Base-by-base conservation (phyloP, 2,329 filamentous ascomycete species). In the Phyllosticta citrichinensis region DNA sequence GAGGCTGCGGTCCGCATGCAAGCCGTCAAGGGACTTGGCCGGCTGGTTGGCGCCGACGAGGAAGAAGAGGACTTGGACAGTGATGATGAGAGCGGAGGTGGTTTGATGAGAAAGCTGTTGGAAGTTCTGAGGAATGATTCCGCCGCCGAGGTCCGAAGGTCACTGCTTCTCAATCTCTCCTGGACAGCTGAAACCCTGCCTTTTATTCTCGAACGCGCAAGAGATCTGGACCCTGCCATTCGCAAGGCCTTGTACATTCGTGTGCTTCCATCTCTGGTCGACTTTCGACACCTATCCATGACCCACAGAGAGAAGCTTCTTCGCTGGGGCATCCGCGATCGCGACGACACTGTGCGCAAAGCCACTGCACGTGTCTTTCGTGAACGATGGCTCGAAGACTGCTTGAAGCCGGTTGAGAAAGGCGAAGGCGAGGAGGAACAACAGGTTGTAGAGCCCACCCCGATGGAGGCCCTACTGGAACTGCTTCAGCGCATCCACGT, bases 311-410 rank as follows among this genome's bases (percentile, higher is more conserved):
- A 99, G 74, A 97, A 97, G 74, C 81, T 99, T 33, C 81, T 99
- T 27, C 85, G 94, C 50, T 99, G 94, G 94, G 94, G 94, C 57
- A 79, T 99, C 51, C 86, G 92, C 50, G 94, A 99, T 72, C 85
- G 94, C 73, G 94, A 99, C 66, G 93, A 97, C 66, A 91, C 88
- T 66, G 94, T 99, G 12, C 86, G 92, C 58, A 96, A 96, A 72
- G 93, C 93, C 9, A 89, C 94, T 3, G 91, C 89, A 8, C 87
- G 89, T 54, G 80, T 97, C 6, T 99, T 99, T 76, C 86, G 88
- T 63, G 92, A 97, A 70, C 85, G 91, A n/a, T 99, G 94, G 94
- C 93, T 99, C 63, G 93, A 97, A 70, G 91, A 97, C 69, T 97
- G 92, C 68, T 91, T 89, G 5, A 87, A 87, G 2, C 40, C 40